Conservation (phyloP, 176 grass and related monocot species). For the Leersia perrieri region DNA sequence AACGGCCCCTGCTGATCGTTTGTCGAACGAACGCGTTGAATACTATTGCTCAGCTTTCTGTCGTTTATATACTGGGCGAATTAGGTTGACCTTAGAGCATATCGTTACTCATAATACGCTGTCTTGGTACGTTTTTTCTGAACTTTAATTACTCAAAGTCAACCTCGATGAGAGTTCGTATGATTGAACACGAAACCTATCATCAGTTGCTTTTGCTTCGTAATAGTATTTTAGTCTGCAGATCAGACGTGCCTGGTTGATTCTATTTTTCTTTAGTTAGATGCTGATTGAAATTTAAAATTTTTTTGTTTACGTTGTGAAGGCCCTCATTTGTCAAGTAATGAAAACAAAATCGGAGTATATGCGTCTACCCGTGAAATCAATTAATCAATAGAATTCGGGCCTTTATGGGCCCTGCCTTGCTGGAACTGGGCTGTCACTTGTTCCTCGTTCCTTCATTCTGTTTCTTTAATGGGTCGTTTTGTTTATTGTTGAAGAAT, state of each 20-base stretch:
- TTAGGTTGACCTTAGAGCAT: background rate
- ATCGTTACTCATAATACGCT: background rate
- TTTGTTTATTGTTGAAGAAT: background rate
- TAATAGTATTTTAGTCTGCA: background rate
- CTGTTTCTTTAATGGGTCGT: background rate
- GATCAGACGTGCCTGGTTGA: background rate
- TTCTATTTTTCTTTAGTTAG: background rate
- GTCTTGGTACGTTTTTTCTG: background rate
- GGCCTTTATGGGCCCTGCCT: background rate
- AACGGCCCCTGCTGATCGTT: background rate
- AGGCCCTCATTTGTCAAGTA: background rate
- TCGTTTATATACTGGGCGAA: background rate
- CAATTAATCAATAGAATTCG: background rate
- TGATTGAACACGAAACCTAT: background rate
- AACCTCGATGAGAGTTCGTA: background rate
- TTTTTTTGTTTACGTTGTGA: background rate
- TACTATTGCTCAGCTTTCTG: background rate
- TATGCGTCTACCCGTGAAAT: background rate
- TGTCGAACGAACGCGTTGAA: background rate
- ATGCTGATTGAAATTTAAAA: background rate
- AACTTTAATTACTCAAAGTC: background rate
- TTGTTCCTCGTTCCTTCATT: background rate
- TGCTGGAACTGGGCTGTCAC: background rate
- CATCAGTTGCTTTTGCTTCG: background rate
- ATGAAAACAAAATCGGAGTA: background rate